Evolutionary conservation across 2,329 filamentous ascomycete genomes (phyloP).

Genomic region (Exophiala mesophila): DNA sequence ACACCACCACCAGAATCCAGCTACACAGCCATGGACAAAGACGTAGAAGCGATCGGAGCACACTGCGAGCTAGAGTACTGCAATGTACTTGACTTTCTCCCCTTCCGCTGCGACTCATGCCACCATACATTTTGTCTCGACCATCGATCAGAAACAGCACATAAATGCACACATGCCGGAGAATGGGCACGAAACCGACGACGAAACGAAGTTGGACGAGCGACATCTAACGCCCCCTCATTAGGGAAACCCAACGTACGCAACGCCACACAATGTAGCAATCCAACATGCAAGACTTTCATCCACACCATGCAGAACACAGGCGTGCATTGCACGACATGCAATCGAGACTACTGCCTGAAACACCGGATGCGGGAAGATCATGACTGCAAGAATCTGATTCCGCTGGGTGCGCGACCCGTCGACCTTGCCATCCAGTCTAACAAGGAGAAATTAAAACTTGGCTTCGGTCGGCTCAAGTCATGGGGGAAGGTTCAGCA

Average conservation of each 20-base stretch:
- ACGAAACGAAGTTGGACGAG: constrained; percentile 30
- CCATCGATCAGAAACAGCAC: constrained; percentile 79
- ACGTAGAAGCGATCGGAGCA: constrained; percentile 78
- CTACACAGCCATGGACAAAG: constrained; percentile 35
- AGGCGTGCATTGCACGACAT: constrained; percentile 47
- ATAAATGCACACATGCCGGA: constrained; percentile 61
- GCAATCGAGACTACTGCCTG: constrained; percentile 48
- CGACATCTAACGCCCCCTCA: constrained; percentile 27
- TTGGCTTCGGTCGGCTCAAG: constrained; percentile 70
- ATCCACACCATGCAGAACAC: constrained; percentile 49
- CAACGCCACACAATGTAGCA: constrained; percentile 49
- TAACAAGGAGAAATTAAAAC: constrained; percentile 57
- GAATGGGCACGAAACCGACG: constrained; percentile 54
- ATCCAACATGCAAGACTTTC: constrained; percentile 47
- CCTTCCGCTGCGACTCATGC: constrained; percentile 90
- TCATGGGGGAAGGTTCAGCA: constrained; percentile 76
- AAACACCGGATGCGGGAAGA: constrained; percentile 55
- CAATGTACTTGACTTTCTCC: constrained; percentile 91
- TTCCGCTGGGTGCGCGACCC: constrained; percentile 52
- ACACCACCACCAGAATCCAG: constrained; percentile 18
- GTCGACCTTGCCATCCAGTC: constrained; percentile 15
- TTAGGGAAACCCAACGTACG: constrained; percentile 51
- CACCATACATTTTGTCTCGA: constrained; percentile 81
- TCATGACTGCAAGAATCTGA: constrained; percentile 75
- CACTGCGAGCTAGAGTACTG: constrained; percentile 92